These are phyloP conservation scores for Neofusicoccum kwambonambiense DNA, from an alignment of 2,329 filamentous ascomycete genomes.

Conservation along the genomic window DNA sequence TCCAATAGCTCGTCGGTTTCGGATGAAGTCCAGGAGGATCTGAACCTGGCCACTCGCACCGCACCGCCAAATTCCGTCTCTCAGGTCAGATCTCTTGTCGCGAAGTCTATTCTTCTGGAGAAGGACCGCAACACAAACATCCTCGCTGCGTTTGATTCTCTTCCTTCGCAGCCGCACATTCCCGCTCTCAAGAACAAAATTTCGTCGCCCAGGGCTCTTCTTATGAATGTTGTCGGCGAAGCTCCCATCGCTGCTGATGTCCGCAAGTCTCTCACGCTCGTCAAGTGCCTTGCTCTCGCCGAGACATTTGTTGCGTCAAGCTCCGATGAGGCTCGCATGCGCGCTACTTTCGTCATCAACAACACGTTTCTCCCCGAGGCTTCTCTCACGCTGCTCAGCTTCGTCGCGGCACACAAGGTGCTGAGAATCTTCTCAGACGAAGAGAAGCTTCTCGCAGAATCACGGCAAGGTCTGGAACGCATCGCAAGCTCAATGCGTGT, in stretches of 20 bases:
- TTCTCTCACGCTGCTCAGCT: slow-evolving; percentile 46
- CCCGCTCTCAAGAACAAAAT: slow-evolving; percentile 28
- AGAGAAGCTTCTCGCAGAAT: slow-evolving; percentile 30
- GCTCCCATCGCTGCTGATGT: slow-evolving; percentile 59
- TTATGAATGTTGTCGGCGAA: slow-evolving; percentile 52
- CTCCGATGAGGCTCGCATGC: slow-evolving; percentile 31
- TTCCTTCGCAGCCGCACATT: slow-evolving; percentile 43
- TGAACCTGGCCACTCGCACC: slow-evolving; percentile 68
- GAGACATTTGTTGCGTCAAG: slow-evolving; percentile 32
- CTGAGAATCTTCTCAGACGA: slow-evolving; percentile 39
- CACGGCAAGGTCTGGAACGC: slow-evolving; percentile 42
- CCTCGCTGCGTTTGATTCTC: slow-evolving; percentile 51
- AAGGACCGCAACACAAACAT: slow-evolving; percentile 53
- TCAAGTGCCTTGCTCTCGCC: slow-evolving; percentile 57
- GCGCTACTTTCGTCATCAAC: slow-evolving; percentile 41
- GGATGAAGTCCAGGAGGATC: slow-evolving; percentile 50
- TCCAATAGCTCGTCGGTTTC: slow-evolving; percentile 29
- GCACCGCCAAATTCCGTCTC: slow-evolving; percentile 78
- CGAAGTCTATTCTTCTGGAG: slow-evolving; percentile 59
- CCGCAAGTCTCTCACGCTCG: slow-evolving; percentile 57
- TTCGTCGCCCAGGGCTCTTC: slow-evolving; percentile 21
- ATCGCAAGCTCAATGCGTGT: slow-evolving; percentile 44
- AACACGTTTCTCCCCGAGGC: slow-evolving; percentile 33
- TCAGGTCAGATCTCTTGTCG: slow-evolving; percentile 57
- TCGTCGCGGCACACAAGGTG: slow-evolving; percentile 45